A percentile compares a stretch with the other conserved stretches of the same genome.
These are phyloP conservation scores for Zangia roseola DNA, from an alignment of 768 basidiomycete species.

Conservation along the genomic window DNA sequence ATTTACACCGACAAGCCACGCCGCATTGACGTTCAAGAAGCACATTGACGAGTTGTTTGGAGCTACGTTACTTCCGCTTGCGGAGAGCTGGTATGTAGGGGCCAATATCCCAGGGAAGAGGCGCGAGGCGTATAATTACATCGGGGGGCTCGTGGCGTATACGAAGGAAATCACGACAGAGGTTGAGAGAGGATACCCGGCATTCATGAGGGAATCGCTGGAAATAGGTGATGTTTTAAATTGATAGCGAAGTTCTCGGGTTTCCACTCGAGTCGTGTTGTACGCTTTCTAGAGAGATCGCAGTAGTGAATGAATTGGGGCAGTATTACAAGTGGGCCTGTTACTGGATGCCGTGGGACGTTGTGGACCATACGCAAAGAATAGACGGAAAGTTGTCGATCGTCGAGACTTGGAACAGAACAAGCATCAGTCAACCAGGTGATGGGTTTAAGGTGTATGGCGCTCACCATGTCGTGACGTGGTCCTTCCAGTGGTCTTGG, in stretches of 20 bases:
- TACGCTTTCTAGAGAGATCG: no score
- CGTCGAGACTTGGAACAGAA: constrained; percentile 2
- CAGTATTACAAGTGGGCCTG: constrained; percentile 10
- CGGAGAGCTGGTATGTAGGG: constrained; percentile 6
- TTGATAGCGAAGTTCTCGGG: no score
- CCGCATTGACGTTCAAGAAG: constrained; percentile 10
- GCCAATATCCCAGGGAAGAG: constrained; percentile 12
- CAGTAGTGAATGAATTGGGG: no score
- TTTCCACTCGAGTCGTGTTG: no score
- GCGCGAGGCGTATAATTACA: constrained; percentile 8
- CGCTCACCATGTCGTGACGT: constrained; percentile 13
- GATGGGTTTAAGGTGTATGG: neutral
- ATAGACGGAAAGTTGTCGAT: constrained; percentile 12
- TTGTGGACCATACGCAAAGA: constrained; percentile 7
- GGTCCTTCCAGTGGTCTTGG: constrained; percentile 17
- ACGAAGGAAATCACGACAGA: constrained; percentile 4
- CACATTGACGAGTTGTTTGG: constrained; percentile 1
- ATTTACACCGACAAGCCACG: constrained; percentile 7
- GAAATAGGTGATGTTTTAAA: neutral
- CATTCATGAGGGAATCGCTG: constrained; percentile 6
- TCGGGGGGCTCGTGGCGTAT: neutral
- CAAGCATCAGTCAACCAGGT: neutral
- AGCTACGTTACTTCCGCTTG: neutral
- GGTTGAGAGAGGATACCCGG: constrained; percentile 9
- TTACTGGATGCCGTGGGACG: constrained; percentile 9